phyloP scores from a whole-genome alignment of 768 basidiomycete species.

The Termitomyces sp. region DNA sequence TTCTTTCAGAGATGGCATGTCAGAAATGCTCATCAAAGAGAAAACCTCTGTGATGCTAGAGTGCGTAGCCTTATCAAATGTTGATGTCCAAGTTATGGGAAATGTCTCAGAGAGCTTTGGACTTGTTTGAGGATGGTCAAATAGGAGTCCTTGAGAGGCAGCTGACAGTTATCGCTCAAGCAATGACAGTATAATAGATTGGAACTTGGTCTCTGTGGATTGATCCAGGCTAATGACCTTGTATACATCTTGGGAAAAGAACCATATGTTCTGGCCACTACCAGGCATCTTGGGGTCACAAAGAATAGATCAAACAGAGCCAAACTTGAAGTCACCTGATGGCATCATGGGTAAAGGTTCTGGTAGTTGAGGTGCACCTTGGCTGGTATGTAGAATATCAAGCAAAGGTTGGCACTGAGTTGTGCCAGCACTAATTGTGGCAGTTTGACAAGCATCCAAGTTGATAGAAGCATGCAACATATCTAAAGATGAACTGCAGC shows the following conservation, averaged over 20 bases:
- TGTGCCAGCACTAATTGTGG: constrained; percentile 14
- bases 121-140: constrained; percentile 29
- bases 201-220: constrained; percentile 42
- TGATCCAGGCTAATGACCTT: constrained; percentile 64
- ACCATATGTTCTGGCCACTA: constrained; percentile 76
- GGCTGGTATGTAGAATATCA: constrained; percentile 31
- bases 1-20: constrained; percentile 12
- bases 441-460: constrained; percentile 1
- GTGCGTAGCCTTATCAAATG: constrained; percentile 34
- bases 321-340: constrained; percentile 33
- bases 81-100: constrained; percentile 29
- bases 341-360: constrained; percentile 24
- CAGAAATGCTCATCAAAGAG: constrained; percentile 32
- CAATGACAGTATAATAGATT: constrained; percentile 26
- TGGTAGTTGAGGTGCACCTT: constrained; percentile 13
- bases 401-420: constrained; percentile 34
- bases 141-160: constrained; percentile 18
- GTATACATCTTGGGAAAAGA: constrained; percentile 70
- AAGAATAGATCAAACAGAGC: constrained; percentile 69
- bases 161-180: constrained; percentile 20
- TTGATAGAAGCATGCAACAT: constrained; percentile 24
- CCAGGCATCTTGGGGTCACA: constrained; percentile 70
- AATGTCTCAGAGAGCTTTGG: constrained; percentile 26
- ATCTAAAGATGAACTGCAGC: constrained; percentile 31
- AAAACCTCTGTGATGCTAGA: constrained; percentile 52